Evolutionary conservation across 148 eudicot genomes (phyloP), one percentile per base, ranked within the genome.

Genomic region (Persicaria maculosa): DNA sequence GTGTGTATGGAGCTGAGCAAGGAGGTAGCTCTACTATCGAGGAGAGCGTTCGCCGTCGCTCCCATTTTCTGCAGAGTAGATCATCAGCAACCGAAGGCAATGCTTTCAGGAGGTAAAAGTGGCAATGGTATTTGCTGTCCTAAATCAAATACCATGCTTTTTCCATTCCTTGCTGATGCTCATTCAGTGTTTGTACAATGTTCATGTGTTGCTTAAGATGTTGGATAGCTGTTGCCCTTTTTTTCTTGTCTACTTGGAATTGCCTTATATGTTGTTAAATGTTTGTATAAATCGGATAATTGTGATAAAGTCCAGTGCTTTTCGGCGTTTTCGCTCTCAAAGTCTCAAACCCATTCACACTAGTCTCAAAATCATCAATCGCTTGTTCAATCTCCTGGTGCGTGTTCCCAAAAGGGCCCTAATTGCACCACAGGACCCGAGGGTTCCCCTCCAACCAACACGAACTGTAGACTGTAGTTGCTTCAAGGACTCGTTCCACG

Each of bases 331-430:
- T n/a, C n/a, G n/a, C n/a, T n/a, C n/a, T n/a, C n/a, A n/a, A n/a
- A n/a, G n/a, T n/a, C 86, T 92, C 97, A 74, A 92, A 92, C 25
- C 97, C 97, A 79, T 92, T 92, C 31, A 72, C 78, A 70, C 74
- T 83, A 76, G 80, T 88, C 78, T 90, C 93, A 79, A 77, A 90
- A 82, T 92, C 97, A 20, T 88, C 87, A 72, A 92, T 80, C 0
- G 95, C 85, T 72, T 82, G 91, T 52, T 92, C 93, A 68, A 92
- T 85, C 55, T 92, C 89, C 74, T 90, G 87, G 77, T 84, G 90
- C 9, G 83, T 88, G 81, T 92, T 92, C 97, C 97, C 90, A 95
- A 83, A 92, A 92, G 1, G 97, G 95, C 5, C 95, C 97, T 20
- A 50, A 72, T 44, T 92, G 97, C 52, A 78, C 91, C 44, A 92